Base-by-base conservation (phyloP, 2,329 filamentous ascomycete genomes). In the Scedosporium boydii region DNA sequence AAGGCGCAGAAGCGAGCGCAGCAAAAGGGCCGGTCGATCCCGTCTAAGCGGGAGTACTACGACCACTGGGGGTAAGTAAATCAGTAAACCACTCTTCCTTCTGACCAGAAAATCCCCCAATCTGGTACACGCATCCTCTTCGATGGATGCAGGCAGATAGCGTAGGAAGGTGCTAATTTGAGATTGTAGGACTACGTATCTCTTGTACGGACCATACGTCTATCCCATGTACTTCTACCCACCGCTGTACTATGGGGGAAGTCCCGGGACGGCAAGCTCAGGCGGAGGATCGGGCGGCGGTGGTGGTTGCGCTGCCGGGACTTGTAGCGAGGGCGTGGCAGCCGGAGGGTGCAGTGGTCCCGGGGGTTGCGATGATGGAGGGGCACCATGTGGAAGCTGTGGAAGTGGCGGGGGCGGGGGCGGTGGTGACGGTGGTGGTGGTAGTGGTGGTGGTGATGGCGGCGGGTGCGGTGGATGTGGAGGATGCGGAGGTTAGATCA, bases 51-150 rank as follows among this genome's bases (percentile, higher is more conserved):
- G 3, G 70, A 80, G 46, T 84, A 81, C 62, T 80, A 81, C 63
- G 69, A 75, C 59, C 77, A 83, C 68, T 85, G 83, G 83, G 82
- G 82, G 0, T 80, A 80, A 59, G 71, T 59, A n/a, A 23, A 9
- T 16, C 10, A 6, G 5, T 26, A 6, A 23, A 21, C 46, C 16
- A n/a, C 41, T 41, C 42, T 44, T 59, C 29, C 46, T 18, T 41
- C 51, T 29, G 9, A 21, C 38, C 5, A 46, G 7, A 21, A 3
- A 26, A 12, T 38, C 10, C 53, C 48, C 48, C 48, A 55, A 4
- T 14, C 23, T 6, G 16, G 23, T 21, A 26, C 26, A 3, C 9
- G 1, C 53, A 16, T 26, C 21, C 3, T 26, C 21, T 55, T 34
- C 16, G 56, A 6, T 21, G 26, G 16, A 16, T 38, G 6, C 27